These are phyloP conservation scores for Antrodiella citrinella DNA, from an alignment of 768 basidiomycete genomes.

Conservation along the genomic window DNA sequence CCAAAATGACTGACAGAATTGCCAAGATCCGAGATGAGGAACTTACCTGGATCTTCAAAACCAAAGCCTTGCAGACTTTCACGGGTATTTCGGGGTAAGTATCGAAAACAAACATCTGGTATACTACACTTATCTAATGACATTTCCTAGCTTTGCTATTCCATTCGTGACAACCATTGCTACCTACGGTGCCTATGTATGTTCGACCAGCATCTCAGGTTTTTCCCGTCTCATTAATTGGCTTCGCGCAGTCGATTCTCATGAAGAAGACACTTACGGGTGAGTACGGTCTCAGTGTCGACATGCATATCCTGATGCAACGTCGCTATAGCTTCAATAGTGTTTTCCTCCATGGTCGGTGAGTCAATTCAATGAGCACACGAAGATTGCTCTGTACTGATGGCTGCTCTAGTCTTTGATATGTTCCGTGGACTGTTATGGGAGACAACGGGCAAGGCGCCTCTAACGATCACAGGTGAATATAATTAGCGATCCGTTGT, in stretches of 20 bases:
- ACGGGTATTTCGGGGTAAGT: constrained; percentile 37
- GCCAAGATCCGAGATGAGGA: constrained; percentile 52
- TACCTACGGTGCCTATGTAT: constrained; percentile 49
- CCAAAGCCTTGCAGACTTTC: constrained; percentile 42
- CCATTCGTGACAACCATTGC: constrained; percentile 57
- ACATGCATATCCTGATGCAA: background rate
- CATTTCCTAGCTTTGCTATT: constrained; percentile 36
- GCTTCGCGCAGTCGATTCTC: constrained; percentile 24
- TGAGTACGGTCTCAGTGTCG: constrained; percentile 1
- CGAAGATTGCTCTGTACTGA: background rate
- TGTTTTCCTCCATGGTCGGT: constrained; percentile 28
- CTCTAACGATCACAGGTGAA: constrained; percentile 16
- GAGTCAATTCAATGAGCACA: background rate
- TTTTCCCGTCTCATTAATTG: background rate
- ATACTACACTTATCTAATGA: too few relatives aligned
- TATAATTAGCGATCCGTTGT: background rate
- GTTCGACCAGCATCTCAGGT: too few relatives aligned
- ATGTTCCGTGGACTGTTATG: constrained; percentile 44
- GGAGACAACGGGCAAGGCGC: constrained; percentile 22
- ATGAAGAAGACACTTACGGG: constrained; percentile 28
- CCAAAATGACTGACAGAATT: constrained; percentile 41
- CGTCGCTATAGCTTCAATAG: constrained; percentile 19
- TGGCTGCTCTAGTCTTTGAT: constrained; percentile 48
- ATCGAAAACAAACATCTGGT: constrained; percentile 30
- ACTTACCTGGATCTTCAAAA: constrained; percentile 42